Evolutionary conservation across 768 basidiomycete species (phyloP).

Genomic region (Rubroboletus pulcherrimus): DNA sequence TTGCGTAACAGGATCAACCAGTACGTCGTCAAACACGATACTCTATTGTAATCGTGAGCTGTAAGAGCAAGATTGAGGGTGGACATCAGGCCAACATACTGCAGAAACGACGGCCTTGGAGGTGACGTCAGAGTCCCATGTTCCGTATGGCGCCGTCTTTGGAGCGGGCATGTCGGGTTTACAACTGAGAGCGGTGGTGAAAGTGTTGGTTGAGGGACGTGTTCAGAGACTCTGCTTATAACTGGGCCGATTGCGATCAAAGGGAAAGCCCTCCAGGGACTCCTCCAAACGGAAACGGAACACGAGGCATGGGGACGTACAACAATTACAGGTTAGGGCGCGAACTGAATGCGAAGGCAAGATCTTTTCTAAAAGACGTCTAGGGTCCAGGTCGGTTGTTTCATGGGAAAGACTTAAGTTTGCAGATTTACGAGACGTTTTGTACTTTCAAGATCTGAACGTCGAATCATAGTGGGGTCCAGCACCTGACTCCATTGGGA

Average conservation of each 20-base stretch:
- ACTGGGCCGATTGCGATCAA: not conserved
- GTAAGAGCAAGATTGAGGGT: too few species aligned
- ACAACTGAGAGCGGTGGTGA: not conserved
- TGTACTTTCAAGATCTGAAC: too few species aligned
- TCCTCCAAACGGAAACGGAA: not conserved
- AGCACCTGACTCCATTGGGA: too few species aligned
- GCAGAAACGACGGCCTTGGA: slow-evolving; percentile 44
- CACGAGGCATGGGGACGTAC: not conserved
- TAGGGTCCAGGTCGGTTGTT: too few species aligned
- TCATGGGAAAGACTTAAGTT: too few species aligned
- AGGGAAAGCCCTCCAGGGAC: not conserved
- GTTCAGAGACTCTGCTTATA: not conserved
- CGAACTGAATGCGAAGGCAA: too few species aligned
- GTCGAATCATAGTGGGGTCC: too few species aligned
- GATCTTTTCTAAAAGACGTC: too few species aligned
- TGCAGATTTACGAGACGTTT: too few species aligned
- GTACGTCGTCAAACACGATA: slow-evolving; percentile 37
- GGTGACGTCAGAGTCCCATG: slow-evolving; percentile 56
- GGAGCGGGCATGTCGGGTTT: not conserved
- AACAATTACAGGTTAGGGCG: too few species aligned
- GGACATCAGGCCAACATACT: slow-evolving; percentile 18
- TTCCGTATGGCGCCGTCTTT: slow-evolving; percentile 48
- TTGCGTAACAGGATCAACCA: slow-evolving; percentile 49
- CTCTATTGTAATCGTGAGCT: slow-evolving; percentile 12
- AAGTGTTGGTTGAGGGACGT: not conserved